Evolutionary conservation across 2,329 filamentous ascomycete species (phyloP), one percentile per base, ranked within the genome.

Genomic region (Diaporthe vaccinii): DNA sequence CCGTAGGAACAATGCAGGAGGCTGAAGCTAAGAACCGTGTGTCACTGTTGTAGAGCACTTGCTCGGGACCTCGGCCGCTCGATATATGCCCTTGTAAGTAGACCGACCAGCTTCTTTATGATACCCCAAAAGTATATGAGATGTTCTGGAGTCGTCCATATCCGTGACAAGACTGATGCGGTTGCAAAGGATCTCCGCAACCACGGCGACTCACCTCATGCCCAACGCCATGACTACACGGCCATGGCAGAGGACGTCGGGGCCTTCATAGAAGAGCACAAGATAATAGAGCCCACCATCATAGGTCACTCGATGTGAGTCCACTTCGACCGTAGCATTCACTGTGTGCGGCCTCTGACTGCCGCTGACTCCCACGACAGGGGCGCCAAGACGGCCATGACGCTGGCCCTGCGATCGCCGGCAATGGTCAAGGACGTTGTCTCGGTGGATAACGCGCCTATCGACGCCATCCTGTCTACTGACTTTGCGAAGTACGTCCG

Each of bases 221-320:
- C 91, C 70, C 85, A 87, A 0, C 87, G 87, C 1, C 97, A 98
- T 83, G 93, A 96, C 85, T 98, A 98, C 83, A 83, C 85, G 1
- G 89, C 91, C 59, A 95, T 98, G 90, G 95, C 96, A 6, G 90
- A 92, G 78, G 96, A 98, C 80, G 92, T 98, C 15, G 91, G 93
- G 73, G 87, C 89, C 59, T 98, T 98, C 83, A 93, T 98, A 74
- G 80, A 88, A 7, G 86, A 93, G 73, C 93, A 97, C 82, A 86
- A 88, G 4, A 85, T 98, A n/a, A 86, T 89, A 59, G 86, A 93
- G 39, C 88, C 93, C 2, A 95, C 94, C 0, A 85, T 98, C 39
- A 97, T 98, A 80, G 96, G 96, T 0, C 97, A 98, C 85, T 98
- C 95, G 1, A 98, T 98, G 96, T 94, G 84, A 80, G 89, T n/a